These are phyloP conservation scores for Cryptococcus sp. DNA, from an alignment of 1,284 basidiomycete genomes.

Conservation along the genomic window DNA sequence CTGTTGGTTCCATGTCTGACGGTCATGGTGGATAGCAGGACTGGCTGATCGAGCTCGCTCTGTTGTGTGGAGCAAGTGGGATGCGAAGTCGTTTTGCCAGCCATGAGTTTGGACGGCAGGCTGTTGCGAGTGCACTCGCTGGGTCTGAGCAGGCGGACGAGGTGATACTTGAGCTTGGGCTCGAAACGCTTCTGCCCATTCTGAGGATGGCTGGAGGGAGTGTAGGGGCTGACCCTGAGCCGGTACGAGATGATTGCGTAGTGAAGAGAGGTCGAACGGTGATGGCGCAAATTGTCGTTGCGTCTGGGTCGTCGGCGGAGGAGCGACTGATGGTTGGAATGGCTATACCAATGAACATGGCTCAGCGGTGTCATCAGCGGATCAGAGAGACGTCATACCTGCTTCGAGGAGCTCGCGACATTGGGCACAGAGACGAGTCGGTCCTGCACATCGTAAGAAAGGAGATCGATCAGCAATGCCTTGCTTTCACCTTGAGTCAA, in stretches of 20 bases:
- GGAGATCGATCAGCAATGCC: conserved; percentile 6
- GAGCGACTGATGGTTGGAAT: conserved; percentile 11
- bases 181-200: conserved; percentile 26
- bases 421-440: conserved; percentile 28
- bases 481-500: not conserved
- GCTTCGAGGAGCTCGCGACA: conserved; percentile 29
- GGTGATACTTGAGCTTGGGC: not conserved
- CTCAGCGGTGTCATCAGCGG: not conserved
- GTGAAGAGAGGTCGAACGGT: conserved; percentile 44
- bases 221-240: conserved; percentile 8
- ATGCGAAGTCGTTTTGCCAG: conserved; percentile 28
- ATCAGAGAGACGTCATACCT: conserved; percentile 17
- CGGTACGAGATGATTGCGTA: conserved; percentile 38
- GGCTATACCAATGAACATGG: conserved; percentile 4
- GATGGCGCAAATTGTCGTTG: conserved; percentile 6
- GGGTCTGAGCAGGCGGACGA: not conserved
- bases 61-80: not conserved
- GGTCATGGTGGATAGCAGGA: not conserved
- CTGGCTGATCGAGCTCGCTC: too few species aligned
- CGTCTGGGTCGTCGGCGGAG: not conserved
- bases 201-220: not conserved
- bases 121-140: not conserved
- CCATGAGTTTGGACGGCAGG: not conserved
- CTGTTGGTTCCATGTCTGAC: not conserved
- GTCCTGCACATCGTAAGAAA: conserved; percentile 19